Conservation (phyloP, 2,329 filamentous ascomycete species). For the Xylaria sp. region DNA sequence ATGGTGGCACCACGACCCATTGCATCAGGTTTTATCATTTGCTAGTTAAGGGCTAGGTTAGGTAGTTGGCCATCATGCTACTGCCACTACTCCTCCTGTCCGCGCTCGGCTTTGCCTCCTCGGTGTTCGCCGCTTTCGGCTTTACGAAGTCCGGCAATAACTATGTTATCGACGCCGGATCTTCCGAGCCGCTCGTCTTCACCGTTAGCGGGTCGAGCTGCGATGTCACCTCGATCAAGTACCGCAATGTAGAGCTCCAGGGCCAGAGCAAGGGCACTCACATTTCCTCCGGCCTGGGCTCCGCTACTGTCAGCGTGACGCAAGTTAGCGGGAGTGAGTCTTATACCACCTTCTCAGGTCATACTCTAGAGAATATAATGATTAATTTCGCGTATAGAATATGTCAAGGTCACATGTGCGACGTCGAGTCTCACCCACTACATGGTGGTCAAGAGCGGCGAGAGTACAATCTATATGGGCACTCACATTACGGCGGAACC, state of each 20-base stretch:
- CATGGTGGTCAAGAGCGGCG: slow-evolving; percentile 68
- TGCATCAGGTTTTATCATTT: neutral
- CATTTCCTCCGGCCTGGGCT: slow-evolving; percentile 68
- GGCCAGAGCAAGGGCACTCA: slow-evolving; percentile 63
- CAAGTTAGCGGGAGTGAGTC: slow-evolving; percentile 47
- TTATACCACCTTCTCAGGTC: neutral
- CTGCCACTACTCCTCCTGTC: slow-evolving; percentile 42
- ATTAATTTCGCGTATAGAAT: slow-evolving; percentile 44
- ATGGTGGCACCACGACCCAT: slow-evolving; percentile 7
- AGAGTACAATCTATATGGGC: slow-evolving; percentile 68
- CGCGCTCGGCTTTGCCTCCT: slow-evolving; percentile 43
- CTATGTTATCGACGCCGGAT: slow-evolving; percentile 55
- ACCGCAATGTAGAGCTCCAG: slow-evolving; percentile 68
- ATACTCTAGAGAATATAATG: neutral
- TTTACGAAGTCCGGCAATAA: slow-evolving; percentile 48
- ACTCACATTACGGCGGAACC: slow-evolving; percentile 70
- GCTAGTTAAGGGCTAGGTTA: neutral
- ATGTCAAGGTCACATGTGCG: slow-evolving; percentile 70
- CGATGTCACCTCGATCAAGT: slow-evolving; percentile 72
- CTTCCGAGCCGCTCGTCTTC: slow-evolving; percentile 60
- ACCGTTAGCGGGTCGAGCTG: slow-evolving; percentile 64
- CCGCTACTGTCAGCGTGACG: slow-evolving; percentile 62
- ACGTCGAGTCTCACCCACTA: slow-evolving; percentile 72
- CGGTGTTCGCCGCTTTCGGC: slow-evolving; percentile 48
- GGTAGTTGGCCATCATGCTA: slow-evolving; percentile 38